phyloP scores from a whole-genome alignment of 1,284 basidiomycete species.

The Sporisorium graminicola region DNA sequence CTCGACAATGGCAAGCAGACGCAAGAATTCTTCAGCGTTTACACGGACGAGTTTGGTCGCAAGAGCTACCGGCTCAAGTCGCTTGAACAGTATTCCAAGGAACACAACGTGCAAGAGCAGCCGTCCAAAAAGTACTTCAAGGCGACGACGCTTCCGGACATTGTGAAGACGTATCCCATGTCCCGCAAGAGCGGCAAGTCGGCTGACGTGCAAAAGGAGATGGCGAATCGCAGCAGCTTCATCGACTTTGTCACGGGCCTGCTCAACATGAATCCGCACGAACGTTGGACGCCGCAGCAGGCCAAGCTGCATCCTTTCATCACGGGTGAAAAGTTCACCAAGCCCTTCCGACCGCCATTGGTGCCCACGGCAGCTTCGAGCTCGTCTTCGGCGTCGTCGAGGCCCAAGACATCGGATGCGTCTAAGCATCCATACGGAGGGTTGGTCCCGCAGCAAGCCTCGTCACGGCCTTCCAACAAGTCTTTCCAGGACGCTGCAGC shows the following conservation, averaged over 20 bases:
- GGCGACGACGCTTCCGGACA: constrained; percentile 90
- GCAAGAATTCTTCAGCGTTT: constrained; percentile 88
- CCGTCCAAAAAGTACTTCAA: constrained; percentile 99
- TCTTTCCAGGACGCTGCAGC: constrained; percentile 91
- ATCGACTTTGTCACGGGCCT: constrained; percentile 97
- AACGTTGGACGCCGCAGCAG: constrained; percentile 97
- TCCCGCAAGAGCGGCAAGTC: constrained; percentile 81
- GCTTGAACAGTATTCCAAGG: constrained; percentile 92
- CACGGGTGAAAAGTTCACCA: constrained; percentile 87
- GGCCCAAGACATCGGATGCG: constrained; percentile 36
- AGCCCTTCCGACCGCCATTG: constrained; percentile 69
- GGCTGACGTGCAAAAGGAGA: constrained; percentile 93
- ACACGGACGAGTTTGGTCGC: constrained; percentile 83
- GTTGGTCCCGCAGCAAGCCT: constrained; percentile 75
- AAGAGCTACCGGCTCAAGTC: constrained; percentile 91
- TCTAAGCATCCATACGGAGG: constrained; percentile 95
- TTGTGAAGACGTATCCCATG: constrained; percentile 94
- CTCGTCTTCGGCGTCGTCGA: constrained; percentile 13
- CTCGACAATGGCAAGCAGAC: constrained; percentile 96
- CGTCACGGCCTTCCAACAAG: constrained; percentile 76
- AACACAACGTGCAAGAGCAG: constrained; percentile 94
- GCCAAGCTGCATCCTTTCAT: constrained; percentile 97
- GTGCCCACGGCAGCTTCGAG: constrained; percentile 18
- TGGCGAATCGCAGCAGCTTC: constrained; percentile 92
- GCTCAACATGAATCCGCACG: constrained; percentile 91